Evolutionary conservation across 768 basidiomycete genomes (phyloP), one percentile per base, ranked within the genome.

Genomic region (Aureoboletus auriporus): DNA sequence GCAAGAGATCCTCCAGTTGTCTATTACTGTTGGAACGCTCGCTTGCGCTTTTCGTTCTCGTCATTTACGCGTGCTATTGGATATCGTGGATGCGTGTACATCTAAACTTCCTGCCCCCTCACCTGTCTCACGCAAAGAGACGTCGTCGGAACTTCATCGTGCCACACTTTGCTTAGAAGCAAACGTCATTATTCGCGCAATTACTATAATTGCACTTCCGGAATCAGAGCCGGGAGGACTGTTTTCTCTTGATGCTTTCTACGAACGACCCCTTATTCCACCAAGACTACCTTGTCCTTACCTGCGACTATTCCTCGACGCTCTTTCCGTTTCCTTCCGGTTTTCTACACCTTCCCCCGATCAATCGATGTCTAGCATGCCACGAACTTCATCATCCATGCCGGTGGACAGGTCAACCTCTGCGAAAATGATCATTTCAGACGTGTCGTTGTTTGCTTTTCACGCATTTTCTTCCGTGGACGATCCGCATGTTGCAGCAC

Each of bases 391-490:
- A 12, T 40, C 54, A 8, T 47, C 50, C 17, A 4, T 40, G 16
- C 31, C 36, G 4, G 36, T 34, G 38, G 27, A 48, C 38, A 43
- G 40, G 36, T 47, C 47, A n/a, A 41, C 49, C 14, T 56, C 47
- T 39, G 56, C 44, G n/a, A 58, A 44, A 34, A 14, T 67, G 20
- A 44, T 58, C 5, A 36, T 69, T 38, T 58, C 65, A 9, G 86
- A 88, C 39, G 10, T 86, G 1, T 84, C 84, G 13, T 57, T 79
- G 9, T 83, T 87, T 53, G 71, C 72, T 10, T 78, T 85, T 57
- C 67, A 67, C 29, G 42, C 59, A 8, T 42, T 54, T 29, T 53
- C 57, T 13, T 52, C 58, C 14, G 26, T 20, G 28, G 54, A 59
- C 7, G 60, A 55, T 45, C n/a, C 38, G 26, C 66, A 61, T 42